Conservation (phyloP, 495 filamentous ascomycete genomes). For the Trichoderma gamsii region DNA sequence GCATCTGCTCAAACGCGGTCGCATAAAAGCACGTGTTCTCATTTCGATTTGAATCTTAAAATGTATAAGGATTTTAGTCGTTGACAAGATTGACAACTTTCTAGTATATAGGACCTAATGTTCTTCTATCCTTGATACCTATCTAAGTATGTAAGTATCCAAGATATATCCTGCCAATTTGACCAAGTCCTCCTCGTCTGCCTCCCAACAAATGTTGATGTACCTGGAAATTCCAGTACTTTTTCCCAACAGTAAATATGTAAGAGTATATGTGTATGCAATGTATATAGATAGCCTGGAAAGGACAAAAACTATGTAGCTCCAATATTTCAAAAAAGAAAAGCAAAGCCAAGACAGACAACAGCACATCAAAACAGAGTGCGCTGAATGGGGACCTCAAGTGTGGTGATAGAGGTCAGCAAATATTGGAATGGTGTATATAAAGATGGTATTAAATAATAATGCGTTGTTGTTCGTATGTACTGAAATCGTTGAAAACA, state of each 20-base stretch:
- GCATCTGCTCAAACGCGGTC: too few relatives aligned
- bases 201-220: background rate
- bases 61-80: too few relatives aligned
- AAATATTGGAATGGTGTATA: background rate
- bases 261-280: background rate
- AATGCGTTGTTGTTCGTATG: conserved; percentile 3
- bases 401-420: background rate
- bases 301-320: background rate
- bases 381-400: background rate
- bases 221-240: background rate
- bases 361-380: background rate
- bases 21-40: too few relatives aligned
- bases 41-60: too few relatives aligned
- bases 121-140: background rate
- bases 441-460: background rate
- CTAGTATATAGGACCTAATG: too few relatives aligned
- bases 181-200: background rate
- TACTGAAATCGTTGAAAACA: background rate
- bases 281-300: background rate
- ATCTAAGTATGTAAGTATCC: too few relatives aligned
- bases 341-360: background rate
- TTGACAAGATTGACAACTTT: too few relatives aligned
- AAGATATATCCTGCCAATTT: background rate
- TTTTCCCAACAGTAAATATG: background rate
- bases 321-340: background rate